Base-by-base conservation (phyloP, 257 asterid genomes). In the Gentiana macrophylla region DNA sequence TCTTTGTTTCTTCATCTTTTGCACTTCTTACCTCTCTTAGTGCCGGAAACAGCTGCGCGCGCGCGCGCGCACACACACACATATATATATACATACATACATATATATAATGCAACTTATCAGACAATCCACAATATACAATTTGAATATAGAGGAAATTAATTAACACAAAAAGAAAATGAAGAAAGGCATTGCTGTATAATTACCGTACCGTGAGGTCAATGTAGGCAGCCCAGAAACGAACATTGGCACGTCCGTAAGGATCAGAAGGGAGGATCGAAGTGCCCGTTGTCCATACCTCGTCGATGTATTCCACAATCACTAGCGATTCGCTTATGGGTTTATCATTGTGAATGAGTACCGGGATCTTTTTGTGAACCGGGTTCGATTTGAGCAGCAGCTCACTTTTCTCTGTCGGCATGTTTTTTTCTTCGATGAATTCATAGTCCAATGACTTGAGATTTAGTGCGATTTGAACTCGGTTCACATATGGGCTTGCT, bases 301-400 rank as follows among this genome's bases (percentile, higher is more conserved):
- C 79, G 52, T 77, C 82, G 46, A 77, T 61, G 54, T 77, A 72
- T 51, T 72, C 60, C n/a, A 72, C 65, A 8, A 72, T 57, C 41
- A 76, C 33, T n/a, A 63, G 72, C 3, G 79, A 76, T 35, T 72
- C 74, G 13, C 79, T 45, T 10, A 72, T 52, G 41, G 76, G 61
- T 52, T 52, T 56, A 38, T 64, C 69, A 4, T 50, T 58, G 47
- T 72, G 76, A 53, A 76, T 55, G 1, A 76, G 65, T 32, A 76
- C 79, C 0, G 79, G 82, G 50, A 76, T 55, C 36, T 72, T 69
- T 67, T 66, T 55, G 50, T 69, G 54, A 53, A 72, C 54, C 8
- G 79, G 82, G 37, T 76, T 77, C 24, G 70, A 61, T 70, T 70
- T 63, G 10, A 70, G 67, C 4, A 76, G 74, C 5, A 77, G 49